A percentile compares a stretch with the other conserved stretches of the same genome.
Evolutionary conservation across 768 basidiomycete genomes (phyloP).

Genomic region (Serendipita indica): DNA sequence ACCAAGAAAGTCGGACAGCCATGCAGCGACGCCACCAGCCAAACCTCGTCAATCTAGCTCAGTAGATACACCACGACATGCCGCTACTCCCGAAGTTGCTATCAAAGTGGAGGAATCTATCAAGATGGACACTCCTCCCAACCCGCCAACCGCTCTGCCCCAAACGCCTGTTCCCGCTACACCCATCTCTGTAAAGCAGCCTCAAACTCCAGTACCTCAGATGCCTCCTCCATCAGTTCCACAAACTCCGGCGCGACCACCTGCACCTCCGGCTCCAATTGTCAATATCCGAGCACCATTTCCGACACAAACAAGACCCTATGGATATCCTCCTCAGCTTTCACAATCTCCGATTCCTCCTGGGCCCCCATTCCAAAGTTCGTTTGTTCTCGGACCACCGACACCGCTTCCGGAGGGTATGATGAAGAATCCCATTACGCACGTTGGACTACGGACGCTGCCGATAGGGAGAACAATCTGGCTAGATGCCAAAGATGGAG

Average conservation of each 20-base stretch:
- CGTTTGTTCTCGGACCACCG: conserved; percentile 12
- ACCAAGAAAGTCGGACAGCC: conserved; percentile 15
- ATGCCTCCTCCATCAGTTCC: conserved; percentile 22
- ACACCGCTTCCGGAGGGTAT: conserved; percentile 10
- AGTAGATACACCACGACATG: neutral
- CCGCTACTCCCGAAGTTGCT: neutral
- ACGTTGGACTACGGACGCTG: conserved; percentile 38
- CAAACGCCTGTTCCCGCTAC: conserved; percentile 19
- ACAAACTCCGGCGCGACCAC: conserved; percentile 11
- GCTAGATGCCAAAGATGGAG: conserved; percentile 54
- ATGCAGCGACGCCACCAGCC: conserved; percentile 5
- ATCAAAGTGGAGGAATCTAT: neutral
- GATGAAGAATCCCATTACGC: conserved; percentile 19
- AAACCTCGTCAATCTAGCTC: neutral
- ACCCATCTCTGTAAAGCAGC: conserved; percentile 6
- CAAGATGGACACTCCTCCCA: neutral
- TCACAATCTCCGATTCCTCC: conserved; percentile 31
- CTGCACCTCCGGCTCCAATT: conserved; percentile 9
- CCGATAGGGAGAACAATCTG: conserved; percentile 43
- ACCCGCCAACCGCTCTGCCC: conserved; percentile 13
- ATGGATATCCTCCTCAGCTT: conserved; percentile 9
- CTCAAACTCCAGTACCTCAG: conserved; percentile 25
- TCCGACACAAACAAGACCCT: neutral
- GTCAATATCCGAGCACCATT: neutral
- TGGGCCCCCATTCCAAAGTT: conserved; percentile 11